phyloP scores from a whole-genome alignment of 805 yeast species.

The Blastobotrys terrestris region DNA sequence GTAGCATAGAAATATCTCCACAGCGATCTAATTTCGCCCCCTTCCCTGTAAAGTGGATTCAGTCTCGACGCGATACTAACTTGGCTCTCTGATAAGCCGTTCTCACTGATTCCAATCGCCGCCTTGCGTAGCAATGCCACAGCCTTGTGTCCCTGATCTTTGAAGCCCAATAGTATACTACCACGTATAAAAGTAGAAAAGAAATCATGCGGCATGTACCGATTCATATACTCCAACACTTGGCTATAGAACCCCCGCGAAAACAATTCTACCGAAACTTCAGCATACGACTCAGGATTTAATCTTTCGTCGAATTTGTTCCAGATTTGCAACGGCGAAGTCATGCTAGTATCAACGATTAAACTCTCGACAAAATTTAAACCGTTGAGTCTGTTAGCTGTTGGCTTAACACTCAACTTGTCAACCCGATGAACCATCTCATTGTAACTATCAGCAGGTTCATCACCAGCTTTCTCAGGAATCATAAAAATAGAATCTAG shows the following conservation, averaged over 20 bases:
- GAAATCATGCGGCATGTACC: background rate
- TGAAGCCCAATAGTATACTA: background rate
- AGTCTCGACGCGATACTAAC: background rate
- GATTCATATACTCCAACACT: background rate
- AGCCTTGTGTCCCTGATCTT: background rate
- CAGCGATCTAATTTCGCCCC: background rate
- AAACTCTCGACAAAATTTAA: background rate
- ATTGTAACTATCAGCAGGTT: background rate
- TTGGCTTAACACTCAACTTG: background rate
- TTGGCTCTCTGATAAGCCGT: background rate
- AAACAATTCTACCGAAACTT: background rate
- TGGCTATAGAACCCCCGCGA: background rate
- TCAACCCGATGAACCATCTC: background rate
- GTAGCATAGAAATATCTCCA: background rate
- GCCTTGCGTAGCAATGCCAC: background rate
- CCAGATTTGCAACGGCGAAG: background rate
- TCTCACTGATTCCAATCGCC: background rate
- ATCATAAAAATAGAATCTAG: background rate
- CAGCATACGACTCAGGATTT: background rate
- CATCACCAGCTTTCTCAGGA: background rate
- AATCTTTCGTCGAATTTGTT: background rate
- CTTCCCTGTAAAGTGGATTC: background rate
- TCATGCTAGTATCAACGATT: background rate
- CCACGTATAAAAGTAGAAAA: constrained; percentile 1
- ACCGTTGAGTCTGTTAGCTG: background rate